Percentiles rank a stretch among this genome's conserved stretches.
Evolutionary conservation across 2,329 filamentous ascomycete species (phyloP).

Genomic region (Talaromyces sp.): DNA sequence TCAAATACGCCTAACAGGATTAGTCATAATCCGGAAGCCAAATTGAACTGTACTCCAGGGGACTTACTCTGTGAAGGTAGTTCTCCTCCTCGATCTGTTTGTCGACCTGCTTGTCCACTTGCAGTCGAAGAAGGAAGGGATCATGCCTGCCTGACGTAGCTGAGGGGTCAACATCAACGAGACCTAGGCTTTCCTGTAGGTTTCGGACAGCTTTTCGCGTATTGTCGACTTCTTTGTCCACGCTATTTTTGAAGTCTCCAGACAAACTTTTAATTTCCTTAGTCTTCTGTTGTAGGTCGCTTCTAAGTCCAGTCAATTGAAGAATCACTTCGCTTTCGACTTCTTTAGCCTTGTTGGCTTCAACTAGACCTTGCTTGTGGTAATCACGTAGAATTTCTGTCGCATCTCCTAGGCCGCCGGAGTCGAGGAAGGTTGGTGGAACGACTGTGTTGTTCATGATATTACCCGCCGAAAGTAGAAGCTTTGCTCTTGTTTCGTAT

Average conservation of each 20-base stretch:
- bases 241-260: constrained; percentile 93
- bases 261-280: constrained; percentile 95
- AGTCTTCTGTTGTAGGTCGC: constrained; percentile 90
- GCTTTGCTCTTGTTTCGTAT: constrained; percentile 82
- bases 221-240: constrained; percentile 88
- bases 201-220: constrained; percentile 75
- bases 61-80: constrained; percentile 82
- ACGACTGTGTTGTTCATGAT: constrained; percentile 75
- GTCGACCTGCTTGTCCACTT: constrained; percentile 86
- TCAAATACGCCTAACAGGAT: constrained; percentile 72
- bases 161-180: constrained; percentile 73
- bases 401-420: constrained; percentile 84
- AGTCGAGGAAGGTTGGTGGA: constrained; percentile 71
- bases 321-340: constrained; percentile 90
- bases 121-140: constrained; percentile 80
- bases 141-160: constrained; percentile 80
- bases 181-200: constrained; percentile 76
- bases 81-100: constrained; percentile 95
- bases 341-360: constrained; percentile 83
- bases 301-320: constrained; percentile 78
- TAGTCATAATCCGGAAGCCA: constrained; percentile 20
- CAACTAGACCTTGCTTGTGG: constrained; percentile 73
- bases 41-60: background rate
- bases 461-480: constrained; percentile 76
- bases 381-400: constrained; percentile 75